Evolutionary conservation across 495 filamentous ascomycete species (phyloP).

Genomic region (Pseudotulostoma volvatum): DNA sequence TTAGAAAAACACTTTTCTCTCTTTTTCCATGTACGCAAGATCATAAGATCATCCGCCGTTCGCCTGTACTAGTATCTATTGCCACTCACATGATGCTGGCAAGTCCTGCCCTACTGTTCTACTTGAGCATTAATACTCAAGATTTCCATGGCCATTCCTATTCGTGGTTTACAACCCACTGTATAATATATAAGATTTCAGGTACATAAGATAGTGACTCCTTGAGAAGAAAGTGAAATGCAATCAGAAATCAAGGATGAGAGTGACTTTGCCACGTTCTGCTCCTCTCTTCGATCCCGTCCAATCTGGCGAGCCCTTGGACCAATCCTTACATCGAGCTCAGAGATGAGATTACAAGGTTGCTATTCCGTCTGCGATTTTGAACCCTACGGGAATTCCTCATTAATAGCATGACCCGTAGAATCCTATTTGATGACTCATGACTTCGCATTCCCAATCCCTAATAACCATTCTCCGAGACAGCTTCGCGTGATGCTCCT

Average conservation of each 20-base stretch:
- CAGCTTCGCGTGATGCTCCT: slow-evolving; percentile 37
- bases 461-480: neutral
- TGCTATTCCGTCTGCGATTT: slow-evolving; percentile 3
- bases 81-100: too few species aligned
- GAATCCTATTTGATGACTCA: neutral
- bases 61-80: too few species aligned
- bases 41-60: too few species aligned
- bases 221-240: neutral
- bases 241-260: neutral
- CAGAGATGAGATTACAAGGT: slow-evolving; percentile 33
- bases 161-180: too few species aligned
- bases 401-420: slow-evolving; percentile 22
- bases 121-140: too few species aligned
- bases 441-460: slow-evolving; percentile 8
- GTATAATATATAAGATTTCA: too few species aligned
- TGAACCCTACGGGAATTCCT: too few species aligned
- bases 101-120: too few species aligned
- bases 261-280: slow-evolving; percentile 25
- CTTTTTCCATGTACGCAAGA: too few species aligned
- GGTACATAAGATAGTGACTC: too few species aligned
- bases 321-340: slow-evolving; percentile 23
- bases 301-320: slow-evolving; percentile 32
- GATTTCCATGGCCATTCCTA: too few species aligned
- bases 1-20: too few species aligned
- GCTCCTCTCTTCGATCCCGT: slow-evolving; percentile 36